Evolutionary conservation across 805 yeast species (phyloP), one percentile per base, ranked within the genome.

Genomic region (Candida morakotiae): DNA sequence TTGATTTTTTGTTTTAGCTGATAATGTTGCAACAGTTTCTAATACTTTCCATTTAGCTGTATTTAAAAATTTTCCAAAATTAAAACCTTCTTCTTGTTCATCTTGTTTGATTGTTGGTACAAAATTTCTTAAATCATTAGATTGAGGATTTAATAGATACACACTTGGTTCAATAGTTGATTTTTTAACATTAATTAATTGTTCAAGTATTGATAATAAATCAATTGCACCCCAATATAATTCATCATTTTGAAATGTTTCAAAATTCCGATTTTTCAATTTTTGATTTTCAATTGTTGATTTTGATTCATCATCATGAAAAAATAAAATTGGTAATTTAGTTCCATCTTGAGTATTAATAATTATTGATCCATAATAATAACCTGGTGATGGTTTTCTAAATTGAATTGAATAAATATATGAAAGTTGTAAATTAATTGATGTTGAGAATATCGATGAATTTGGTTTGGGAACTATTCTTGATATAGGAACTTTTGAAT

Each of bases 171-270:
- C 97, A 19, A 85, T 59, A 0, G 83, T 70, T 0, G 94, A 79
- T 44, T 70, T 73, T 47, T 83, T 87, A 20, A 87, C 58, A 40
- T 77, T 79, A 22, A 84, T 78, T 44, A 73, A 69, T 27, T 62
- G 58, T 22, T 67, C 62, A 28, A 93, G 60, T 10, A 68, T 71
- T 31, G 69, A 64, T 41, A 87, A 59, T 41, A 93, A 81, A 47
- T 85, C 83, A 29, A 73, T 76, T 1, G 97, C 99, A 15, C 99
- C 98, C 97, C 98, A 93, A 47, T 80, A 84, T 27, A 87, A 55
- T 1, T 64, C 58, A 24, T 71, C 71, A 21, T 58, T 56, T 5
- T 69, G 71, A 55, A 87, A 89, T 0, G 95, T 88, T 41, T 83
- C 85, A 55, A 89, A 87, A 10, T 73, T 64, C 49, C 77, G 76